Conservation (phyloP, 1,139 yeast species). For the Zygosaccharomyces sapae region DNA sequence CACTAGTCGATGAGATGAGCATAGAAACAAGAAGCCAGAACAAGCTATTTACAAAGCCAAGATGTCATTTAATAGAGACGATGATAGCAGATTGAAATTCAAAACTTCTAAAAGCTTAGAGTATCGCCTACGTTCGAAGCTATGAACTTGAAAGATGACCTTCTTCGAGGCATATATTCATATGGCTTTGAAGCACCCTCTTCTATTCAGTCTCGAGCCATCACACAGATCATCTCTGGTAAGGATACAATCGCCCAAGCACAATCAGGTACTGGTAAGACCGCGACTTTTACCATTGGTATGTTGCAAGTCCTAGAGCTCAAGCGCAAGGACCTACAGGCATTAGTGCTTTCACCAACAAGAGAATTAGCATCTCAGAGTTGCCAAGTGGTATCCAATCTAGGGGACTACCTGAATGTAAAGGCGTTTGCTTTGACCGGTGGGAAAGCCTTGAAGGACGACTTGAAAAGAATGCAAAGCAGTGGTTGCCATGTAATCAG, state of each 20-base stretch:
- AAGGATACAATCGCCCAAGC: constrained; percentile 95
- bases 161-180: constrained; percentile 70
- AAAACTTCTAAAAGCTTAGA: constrained; percentile 60
- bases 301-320: constrained; percentile 78
- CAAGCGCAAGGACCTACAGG: constrained; percentile 61
- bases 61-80: constrained; percentile 58
- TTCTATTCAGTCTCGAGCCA: constrained; percentile 92
- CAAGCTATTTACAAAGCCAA: too few species aligned
- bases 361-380: constrained; percentile 91
- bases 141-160: constrained; percentile 68
- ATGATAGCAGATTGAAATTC: constrained; percentile 56
- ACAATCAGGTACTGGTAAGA: constrained; percentile 97
- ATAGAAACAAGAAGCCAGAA: not conserved
- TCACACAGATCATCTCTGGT: constrained; percentile 85
- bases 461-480: constrained; percentile 61
- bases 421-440: constrained; percentile 91
- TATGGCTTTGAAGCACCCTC: constrained; percentile 95
- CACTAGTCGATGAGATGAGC: constrained; percentile 9
- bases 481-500: constrained; percentile 81
- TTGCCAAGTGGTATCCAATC: constrained; percentile 73
- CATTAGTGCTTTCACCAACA: constrained; percentile 89
- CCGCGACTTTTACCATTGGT: constrained; percentile 93
- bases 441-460: constrained; percentile 81
- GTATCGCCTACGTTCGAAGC: constrained; percentile 68
- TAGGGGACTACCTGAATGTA: constrained; percentile 82